Evolutionary conservation across 2,329 filamentous ascomycete genomes (phyloP).

Genomic region (Ceratocystiopsis brevicomis): DNA sequence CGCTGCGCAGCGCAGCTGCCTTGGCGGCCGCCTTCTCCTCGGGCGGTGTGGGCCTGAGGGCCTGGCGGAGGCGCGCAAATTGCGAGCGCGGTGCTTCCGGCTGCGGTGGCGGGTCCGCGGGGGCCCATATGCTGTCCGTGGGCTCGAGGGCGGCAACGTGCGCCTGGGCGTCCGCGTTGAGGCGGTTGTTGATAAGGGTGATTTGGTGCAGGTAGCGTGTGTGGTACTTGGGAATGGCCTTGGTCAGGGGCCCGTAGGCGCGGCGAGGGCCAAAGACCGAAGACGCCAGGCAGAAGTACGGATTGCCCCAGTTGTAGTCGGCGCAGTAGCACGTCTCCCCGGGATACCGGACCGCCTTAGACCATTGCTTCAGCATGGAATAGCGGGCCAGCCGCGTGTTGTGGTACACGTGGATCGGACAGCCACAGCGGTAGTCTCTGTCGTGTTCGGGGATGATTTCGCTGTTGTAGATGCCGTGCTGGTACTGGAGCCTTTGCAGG

Average conservation of each 20-base stretch:
- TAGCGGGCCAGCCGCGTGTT: constrained; percentile 18
- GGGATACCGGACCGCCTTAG: constrained; percentile 27
- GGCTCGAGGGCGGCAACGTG: constrained; percentile 5
- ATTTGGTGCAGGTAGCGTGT: background rate
- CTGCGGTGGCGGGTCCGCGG: background rate
- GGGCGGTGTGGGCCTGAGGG: no score
- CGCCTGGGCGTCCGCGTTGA: constrained; percentile 4
- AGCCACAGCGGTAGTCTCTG: constrained; percentile 19
- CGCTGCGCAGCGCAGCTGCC: constrained; percentile 15
- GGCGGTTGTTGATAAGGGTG: constrained; percentile 1
- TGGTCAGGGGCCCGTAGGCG: constrained; percentile 1
- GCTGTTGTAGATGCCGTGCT: constrained; percentile 23
- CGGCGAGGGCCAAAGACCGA: constrained; percentile 7
- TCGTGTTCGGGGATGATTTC: constrained; percentile 29
- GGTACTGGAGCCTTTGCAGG: constrained; percentile 21
- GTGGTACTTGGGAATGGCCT: no score
- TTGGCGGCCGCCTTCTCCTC: no score
- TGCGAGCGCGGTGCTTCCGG: background rate
- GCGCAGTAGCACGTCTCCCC: constrained; percentile 15
- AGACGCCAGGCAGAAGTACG: constrained; percentile 3
- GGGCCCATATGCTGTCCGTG: constrained; percentile 2
- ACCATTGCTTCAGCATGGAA: constrained; percentile 22
- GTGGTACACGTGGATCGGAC: constrained; percentile 21
- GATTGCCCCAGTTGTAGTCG: no score
- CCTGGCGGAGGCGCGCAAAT: no score